A percentile compares a stretch with the other conserved stretches of the same genome.
Evolutionary conservation across 495 filamentous ascomycete genomes (phyloP).

Genomic region (Penicillium desertorum): DNA sequence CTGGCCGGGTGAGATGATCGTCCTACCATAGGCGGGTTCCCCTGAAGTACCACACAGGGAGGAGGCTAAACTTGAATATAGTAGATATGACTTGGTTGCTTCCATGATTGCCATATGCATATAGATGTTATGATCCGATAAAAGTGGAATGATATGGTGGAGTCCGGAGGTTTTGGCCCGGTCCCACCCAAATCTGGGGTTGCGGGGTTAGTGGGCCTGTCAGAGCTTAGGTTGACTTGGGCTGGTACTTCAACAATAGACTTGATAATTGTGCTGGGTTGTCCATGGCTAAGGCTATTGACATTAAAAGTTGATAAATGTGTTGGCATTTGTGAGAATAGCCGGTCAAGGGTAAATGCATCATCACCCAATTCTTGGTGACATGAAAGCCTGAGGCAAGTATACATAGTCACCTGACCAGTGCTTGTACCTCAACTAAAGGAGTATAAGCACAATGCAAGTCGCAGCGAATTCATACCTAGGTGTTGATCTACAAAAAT

Average conservation of each 20-base stretch:
- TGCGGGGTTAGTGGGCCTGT: conserved; percentile 12
- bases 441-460: too few relatives aligned
- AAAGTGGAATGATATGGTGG: conserved; percentile 3
- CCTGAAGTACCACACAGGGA: neutral
- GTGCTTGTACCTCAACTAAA: too few relatives aligned
- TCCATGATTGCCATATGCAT: neutral
- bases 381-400: neutral
- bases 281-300: too few relatives aligned
- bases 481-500: too few relatives aligned
- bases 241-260: neutral
- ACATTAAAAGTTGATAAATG: neutral
- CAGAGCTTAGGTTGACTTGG: conserved; percentile 6
- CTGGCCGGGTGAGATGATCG: neutral
- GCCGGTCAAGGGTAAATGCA: neutral
- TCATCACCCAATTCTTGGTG: neutral
- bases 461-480: too few relatives aligned
- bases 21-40: neutral
- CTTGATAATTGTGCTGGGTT: too few relatives aligned
- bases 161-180: conserved; percentile 1
- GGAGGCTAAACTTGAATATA: neutral
- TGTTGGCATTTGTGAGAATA: neutral
- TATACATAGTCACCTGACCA: neutral
- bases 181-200: conserved; percentile 14
- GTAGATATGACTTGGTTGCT: neutral
- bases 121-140: neutral